Evolutionary conservation across 2,329 filamentous ascomycete genomes (phyloP).

Genomic region (Arthroderma sp.): DNA sequence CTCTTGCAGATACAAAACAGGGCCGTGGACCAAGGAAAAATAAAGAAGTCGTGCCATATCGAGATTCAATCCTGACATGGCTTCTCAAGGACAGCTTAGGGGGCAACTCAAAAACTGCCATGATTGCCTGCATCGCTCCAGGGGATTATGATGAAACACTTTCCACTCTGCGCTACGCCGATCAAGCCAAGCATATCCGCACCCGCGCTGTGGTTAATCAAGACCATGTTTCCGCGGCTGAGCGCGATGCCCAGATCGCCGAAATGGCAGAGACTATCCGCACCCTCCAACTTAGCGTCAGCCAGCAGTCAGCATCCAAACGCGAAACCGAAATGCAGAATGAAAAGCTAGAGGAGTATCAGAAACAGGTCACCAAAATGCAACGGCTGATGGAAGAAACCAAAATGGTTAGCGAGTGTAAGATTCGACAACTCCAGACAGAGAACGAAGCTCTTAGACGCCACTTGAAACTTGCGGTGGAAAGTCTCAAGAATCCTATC

Average conservation of each 20-base stretch:
- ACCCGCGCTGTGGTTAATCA: constrained; percentile 92
- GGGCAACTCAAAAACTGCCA: constrained; percentile 95
- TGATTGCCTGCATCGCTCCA: constrained; percentile 96
- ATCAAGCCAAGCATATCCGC: constrained; percentile 94
- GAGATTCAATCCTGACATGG: constrained; percentile 75
- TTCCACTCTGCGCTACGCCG: constrained; percentile 88
- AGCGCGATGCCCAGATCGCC: constrained; percentile 84
- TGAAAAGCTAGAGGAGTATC: constrained; percentile 85
- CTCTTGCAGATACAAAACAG: constrained; percentile 62
- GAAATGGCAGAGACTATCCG: constrained; percentile 96
- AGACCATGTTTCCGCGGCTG: constrained; percentile 79
- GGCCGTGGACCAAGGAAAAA: constrained; percentile 43
- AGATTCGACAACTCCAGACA: constrained; percentile 77
- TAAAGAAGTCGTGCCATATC: constrained; percentile 72
- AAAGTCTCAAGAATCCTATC: constrained; percentile 84
- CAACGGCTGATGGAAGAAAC: constrained; percentile 94
- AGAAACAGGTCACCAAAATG: constrained; percentile 77
- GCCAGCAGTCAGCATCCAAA: constrained; percentile 54
- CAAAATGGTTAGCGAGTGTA: constrained; percentile 77
- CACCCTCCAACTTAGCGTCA: constrained; percentile 61
- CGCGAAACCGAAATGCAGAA: constrained; percentile 60
- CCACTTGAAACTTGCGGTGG: constrained; percentile 75
- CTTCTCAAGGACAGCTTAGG: constrained; percentile 89
- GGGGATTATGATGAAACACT: constrained; percentile 95
- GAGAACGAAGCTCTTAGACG: constrained; percentile 81